Evolutionary conservation across 352 stramenopile genomes (phyloP), one percentile per base, ranked within the genome.

Genomic region (Elongisporangium anandrum): DNA sequence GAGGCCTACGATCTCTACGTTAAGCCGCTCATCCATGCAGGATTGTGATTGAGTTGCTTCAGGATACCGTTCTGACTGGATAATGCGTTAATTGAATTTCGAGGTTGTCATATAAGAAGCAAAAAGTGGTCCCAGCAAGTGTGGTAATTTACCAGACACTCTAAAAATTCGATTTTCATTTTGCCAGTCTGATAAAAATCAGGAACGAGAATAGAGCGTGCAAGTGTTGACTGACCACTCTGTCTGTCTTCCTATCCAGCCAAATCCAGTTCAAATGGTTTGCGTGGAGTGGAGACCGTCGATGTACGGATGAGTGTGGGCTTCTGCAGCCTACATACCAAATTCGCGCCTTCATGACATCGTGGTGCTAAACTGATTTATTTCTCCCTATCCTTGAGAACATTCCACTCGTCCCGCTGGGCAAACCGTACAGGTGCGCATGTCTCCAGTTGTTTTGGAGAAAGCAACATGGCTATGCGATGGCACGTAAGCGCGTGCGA

Each of bases 1-100:
- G 78, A 79, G 39, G 74, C 76, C 61, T 90, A 90, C 60, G 72
- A 77, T 50, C 19, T 70, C 57, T 89, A 80, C 57, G 60, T 82
- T 39, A 77, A 72, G 50, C 69, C 73, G 41, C 63, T 79, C 9
- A 60, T 81, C 54, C 59, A 77, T 19, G 69, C 73, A 9, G 57
- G 52, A 3, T 23, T 81, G 50, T 81, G 56, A 66, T 29, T 62
- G 56, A 52, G 26, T 38, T 12, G 26, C 6, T 38, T 38, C 26
- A 38, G 26, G 26, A 38, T 38, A 5, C 12, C 26, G 26, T 38
- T 38, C 26, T 38, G 26, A 38, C 26, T 38, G 26, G 26, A 38
- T 38, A 38, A 38, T 38, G 26, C 26, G 26, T 38, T 38, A 38
- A 38, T 38, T 29, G 24, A 29, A 29, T 29, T n/a, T 38, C 26